Conservation (phyloP, 495 filamentous ascomycete species). For the Daldinia decipiens region DNA sequence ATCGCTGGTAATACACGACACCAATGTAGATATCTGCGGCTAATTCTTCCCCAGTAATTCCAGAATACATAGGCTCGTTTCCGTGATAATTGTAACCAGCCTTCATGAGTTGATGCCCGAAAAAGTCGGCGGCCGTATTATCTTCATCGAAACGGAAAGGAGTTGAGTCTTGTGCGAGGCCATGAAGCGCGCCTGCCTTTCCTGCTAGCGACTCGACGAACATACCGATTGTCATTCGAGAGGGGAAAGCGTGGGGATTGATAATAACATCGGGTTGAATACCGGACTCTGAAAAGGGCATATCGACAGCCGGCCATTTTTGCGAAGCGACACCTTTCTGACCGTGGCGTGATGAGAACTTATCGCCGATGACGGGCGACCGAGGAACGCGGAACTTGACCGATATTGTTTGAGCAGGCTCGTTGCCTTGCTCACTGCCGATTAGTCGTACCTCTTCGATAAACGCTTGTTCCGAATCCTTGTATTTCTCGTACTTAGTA, state of each 20-base stretch:
- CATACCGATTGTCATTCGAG: constrained; percentile 99
- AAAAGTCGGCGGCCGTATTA: constrained; percentile 91
- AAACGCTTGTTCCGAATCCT: constrained; percentile 85
- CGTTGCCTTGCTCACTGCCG: constrained; percentile 80
- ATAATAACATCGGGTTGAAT: constrained; percentile 98
- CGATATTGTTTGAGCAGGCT: constrained; percentile 84
- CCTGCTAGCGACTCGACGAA: constrained; percentile 97
- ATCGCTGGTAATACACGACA: constrained; percentile 95
- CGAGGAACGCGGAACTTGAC: constrained; percentile 94
- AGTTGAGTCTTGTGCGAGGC: constrained; percentile 91
- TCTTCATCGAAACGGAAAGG: constrained; percentile 95
- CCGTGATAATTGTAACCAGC: constrained; percentile 98
- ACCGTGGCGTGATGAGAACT: constrained; percentile 97
- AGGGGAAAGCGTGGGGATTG: constrained; percentile 99
- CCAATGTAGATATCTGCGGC: constrained; percentile 96
- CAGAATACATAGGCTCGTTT: constrained; percentile 97
- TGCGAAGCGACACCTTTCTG: constrained; percentile 98
- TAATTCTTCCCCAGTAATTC: constrained; percentile 94
- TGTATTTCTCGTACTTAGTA: constrained; percentile 89
- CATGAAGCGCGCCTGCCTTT: constrained; percentile 93
- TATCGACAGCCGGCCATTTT: constrained; percentile 92
- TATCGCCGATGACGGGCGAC: constrained; percentile 93
- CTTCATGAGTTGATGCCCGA: constrained; percentile 90
- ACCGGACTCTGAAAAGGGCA: constrained; percentile 97
- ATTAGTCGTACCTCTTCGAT: constrained; percentile 93